Evolutionary conservation across 2,329 filamentous ascomycete genomes (phyloP), one percentile per base, ranked within the genome.

Genomic region (Trichoderma sp.): DNA sequence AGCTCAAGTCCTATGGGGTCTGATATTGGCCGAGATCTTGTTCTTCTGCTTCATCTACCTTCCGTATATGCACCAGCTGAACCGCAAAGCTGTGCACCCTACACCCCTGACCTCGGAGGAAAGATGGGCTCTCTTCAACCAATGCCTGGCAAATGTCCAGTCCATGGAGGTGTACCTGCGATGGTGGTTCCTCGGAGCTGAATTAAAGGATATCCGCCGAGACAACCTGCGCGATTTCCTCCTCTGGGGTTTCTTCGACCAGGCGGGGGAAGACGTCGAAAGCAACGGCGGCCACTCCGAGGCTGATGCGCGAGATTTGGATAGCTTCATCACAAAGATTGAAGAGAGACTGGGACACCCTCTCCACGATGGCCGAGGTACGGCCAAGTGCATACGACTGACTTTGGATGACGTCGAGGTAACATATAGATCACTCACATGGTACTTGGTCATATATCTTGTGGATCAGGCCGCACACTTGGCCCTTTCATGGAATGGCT

Each of bases 201-300:
- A 86, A 11, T 71, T 83, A 1, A 78, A 82, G 21, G 88, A 91
- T 39, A 88, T 93, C 70, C 84, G 86, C 58, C 83, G 86, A n/a
- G 90, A 92, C n/a, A 92, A 93, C 76, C 80, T 93, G 67, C 86
- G 84, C 74, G 89, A 92, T 73, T 93, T 92, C 75, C 79, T 92
- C 26, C 82, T 87, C 9, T 93, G 91, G 91, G 90, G 88, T 1
- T 89, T 93, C 76, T 88, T 91, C 72, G 89, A 91, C 62, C 80
- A 78, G 6, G 80, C 79, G 0, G 80, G 80, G 3, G 79, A 82
- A 4, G 66, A 77, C 76, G 70, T 75, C 75, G 71, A 65, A 15
- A 65, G 61, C 6, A 32, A 71, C n/a, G 72, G 71, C 3, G 53
- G 56, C 15, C 43, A 53, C 14, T 14, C 60, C 43, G 56, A 58